Conservation (phyloP, 1,284 basidiomycete species). For the Naganishia sp. region DNA sequence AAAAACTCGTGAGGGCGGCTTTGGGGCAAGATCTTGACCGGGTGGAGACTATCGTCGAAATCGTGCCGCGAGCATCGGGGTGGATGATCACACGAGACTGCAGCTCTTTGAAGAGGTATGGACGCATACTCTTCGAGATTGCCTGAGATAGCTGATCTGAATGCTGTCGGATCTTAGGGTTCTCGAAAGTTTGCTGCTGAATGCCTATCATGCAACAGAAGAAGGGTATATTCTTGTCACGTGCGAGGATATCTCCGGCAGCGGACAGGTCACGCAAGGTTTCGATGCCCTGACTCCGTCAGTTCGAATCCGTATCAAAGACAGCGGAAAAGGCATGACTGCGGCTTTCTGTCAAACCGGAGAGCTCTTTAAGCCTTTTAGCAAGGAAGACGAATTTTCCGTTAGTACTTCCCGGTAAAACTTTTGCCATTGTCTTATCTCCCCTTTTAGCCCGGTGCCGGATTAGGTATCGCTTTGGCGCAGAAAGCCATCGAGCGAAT, state of each 20-base stretch:
- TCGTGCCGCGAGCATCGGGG: slow-evolving; percentile 34
- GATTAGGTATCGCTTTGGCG: slow-evolving; percentile 39
- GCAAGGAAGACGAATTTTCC: slow-evolving; percentile 37
- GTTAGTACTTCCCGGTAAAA: neutral
- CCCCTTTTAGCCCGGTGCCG: slow-evolving; percentile 36
- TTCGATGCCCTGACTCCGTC: slow-evolving; percentile 33
- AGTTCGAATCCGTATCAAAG: slow-evolving; percentile 44
- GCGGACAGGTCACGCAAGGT: neutral
- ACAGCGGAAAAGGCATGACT: slow-evolving; percentile 44
- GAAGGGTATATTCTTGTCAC: slow-evolving; percentile 27
- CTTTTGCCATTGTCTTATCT: neutral
- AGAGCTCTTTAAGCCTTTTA: slow-evolving; percentile 39
- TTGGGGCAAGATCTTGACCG: slow-evolving; percentile 37
- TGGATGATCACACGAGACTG: slow-evolving; percentile 28
- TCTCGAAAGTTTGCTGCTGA: slow-evolving; percentile 24
- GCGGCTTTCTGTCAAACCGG: slow-evolving; percentile 37
- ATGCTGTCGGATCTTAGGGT: slow-evolving; percentile 1
- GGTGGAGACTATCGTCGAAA: slow-evolving; percentile 47
- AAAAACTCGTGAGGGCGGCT: slow-evolving; percentile 38
- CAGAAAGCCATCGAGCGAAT: slow-evolving; percentile 42
- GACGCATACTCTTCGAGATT: no score
- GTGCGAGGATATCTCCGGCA: slow-evolving; percentile 29
- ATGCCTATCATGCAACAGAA: slow-evolving; percentile 29
- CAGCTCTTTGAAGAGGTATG: slow-evolving; percentile 20
- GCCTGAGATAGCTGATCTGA: no score